Conservation (phyloP, 177 flowering plant species). For the Tripterygium wilfordii region DNA sequence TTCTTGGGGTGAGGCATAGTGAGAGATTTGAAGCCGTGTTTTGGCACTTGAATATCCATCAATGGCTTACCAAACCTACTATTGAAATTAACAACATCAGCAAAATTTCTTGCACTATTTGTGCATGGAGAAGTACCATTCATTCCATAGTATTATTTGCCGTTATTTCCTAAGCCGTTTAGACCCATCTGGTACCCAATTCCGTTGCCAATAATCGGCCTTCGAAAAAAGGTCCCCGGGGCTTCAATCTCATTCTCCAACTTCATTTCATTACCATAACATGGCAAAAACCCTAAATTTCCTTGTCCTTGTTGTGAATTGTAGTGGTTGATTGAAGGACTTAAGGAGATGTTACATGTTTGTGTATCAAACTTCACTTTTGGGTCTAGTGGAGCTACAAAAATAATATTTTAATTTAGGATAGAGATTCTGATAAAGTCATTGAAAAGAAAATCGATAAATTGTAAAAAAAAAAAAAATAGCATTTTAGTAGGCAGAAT, state of each 20-base stretch:
- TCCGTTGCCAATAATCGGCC: constrained; percentile 11
- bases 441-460: too few species aligned
- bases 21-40: constrained; percentile 17
- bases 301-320: constrained; percentile 5
- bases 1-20: constrained; percentile 30
- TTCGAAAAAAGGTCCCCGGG: constrained; percentile 12
- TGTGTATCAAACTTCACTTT: constrained; percentile 15
- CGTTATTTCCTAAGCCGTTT: constrained; percentile 18
- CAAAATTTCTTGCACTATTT: constrained; percentile 26
- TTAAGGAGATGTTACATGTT: constrained; percentile 17
- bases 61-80: constrained; percentile 29
- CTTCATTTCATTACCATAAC: constrained; percentile 18
- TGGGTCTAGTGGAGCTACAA: constrained; percentile 49
- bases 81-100: constrained; percentile 26
- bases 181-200: constrained; percentile 20
- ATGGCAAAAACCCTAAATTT: not conserved
- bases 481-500: too few species aligned
- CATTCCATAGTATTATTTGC: constrained; percentile 17
- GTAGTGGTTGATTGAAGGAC: constrained; percentile 17
- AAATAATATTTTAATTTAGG: too few species aligned
- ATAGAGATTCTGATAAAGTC: too few species aligned
- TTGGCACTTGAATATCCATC: constrained; percentile 23
- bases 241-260: constrained; percentile 17
- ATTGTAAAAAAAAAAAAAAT: too few species aligned
- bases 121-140: constrained; percentile 12